These are phyloP conservation scores for Ustilago cynodontis DNA, from an alignment of 1,284 basidiomycete species.

Conservation along the genomic window DNA sequence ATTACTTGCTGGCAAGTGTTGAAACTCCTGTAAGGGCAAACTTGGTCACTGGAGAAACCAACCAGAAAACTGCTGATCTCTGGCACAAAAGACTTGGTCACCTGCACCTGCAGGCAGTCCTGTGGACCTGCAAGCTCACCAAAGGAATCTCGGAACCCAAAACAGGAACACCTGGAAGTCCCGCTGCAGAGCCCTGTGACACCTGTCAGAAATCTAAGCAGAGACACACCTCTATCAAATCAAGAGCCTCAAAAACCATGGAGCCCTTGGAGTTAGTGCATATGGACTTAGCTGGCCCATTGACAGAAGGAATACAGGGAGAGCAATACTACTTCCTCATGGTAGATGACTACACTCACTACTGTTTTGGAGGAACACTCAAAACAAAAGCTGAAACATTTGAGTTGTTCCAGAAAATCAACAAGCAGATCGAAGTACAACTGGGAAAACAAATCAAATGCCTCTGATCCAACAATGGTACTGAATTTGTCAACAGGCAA, in stretches of 20 bases:
- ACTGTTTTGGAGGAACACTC: not conserved
- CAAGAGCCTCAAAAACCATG: not conserved
- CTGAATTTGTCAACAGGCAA: not conserved
- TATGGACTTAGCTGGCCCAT: not conserved
- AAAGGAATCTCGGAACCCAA: not conserved
- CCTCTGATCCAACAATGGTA: not conserved
- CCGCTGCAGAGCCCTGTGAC: not conserved
- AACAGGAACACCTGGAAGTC: not conserved
- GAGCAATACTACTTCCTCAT: not conserved
- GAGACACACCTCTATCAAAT: not conserved
- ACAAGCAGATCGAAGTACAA: slow-evolving; percentile 1
- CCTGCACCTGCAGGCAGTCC: not conserved
- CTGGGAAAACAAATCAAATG: not conserved
- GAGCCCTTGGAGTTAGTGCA: not conserved
- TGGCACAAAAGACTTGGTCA: slow-evolving; percentile 4
- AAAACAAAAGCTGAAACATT: not conserved
- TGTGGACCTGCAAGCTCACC: not conserved
- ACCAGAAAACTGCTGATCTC: not conserved
- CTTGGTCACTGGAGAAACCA: not conserved
- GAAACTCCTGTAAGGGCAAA: not conserved
- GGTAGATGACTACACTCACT: not conserved
- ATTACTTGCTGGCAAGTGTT: not conserved
- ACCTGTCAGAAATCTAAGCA: not conserved
- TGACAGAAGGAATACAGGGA: not conserved
- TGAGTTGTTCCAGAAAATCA: not conserved